These are phyloP conservation scores for Bacidia rubella DNA, from an alignment of 495 filamentous ascomycete species.

Conservation along the genomic window DNA sequence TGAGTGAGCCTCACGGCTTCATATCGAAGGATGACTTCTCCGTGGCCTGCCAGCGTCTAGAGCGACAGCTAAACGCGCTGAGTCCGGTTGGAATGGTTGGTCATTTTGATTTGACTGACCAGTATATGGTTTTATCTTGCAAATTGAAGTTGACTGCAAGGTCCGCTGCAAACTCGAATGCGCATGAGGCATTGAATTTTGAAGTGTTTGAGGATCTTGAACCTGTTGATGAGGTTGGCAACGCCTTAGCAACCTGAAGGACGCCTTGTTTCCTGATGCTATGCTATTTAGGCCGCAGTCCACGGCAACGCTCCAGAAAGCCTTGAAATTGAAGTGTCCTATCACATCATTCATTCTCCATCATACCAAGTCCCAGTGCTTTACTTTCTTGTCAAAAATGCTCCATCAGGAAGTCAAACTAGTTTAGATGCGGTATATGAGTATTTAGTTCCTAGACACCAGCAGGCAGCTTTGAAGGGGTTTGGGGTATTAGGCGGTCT, in stretches of 20 bases:
- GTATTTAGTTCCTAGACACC: conserved; percentile 51
- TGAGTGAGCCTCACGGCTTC: not conserved
- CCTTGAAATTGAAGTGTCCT: conserved; percentile 17
- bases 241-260: too few species aligned
- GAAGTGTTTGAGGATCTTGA: not conserved
- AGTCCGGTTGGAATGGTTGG: not conserved
- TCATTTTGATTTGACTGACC: not conserved
- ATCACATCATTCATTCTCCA: conserved; percentile 40
- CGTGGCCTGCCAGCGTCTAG: not conserved
- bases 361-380: conserved; percentile 40
- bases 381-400: conserved; percentile 43
- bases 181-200: not conserved
- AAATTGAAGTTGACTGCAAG: not conserved
- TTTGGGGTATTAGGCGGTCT: conserved; percentile 61
- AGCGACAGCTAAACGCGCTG: not conserved
- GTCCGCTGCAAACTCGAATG: not conserved
- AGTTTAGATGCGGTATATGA: conserved; percentile 57
- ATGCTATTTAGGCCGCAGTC: conserved; percentile 2
- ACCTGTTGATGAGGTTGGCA: not conserved
- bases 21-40: not conserved
- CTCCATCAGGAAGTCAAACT: conserved; percentile 44
- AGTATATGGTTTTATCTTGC: not conserved
- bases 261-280: not conserved
- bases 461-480: conserved; percentile 39
- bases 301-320: not conserved